A percentile compares a stretch with the other conserved stretches of the same genome.
phyloP scores from a whole-genome alignment of 345 rosid species.

The Eucalyptus erythrocorys region DNA sequence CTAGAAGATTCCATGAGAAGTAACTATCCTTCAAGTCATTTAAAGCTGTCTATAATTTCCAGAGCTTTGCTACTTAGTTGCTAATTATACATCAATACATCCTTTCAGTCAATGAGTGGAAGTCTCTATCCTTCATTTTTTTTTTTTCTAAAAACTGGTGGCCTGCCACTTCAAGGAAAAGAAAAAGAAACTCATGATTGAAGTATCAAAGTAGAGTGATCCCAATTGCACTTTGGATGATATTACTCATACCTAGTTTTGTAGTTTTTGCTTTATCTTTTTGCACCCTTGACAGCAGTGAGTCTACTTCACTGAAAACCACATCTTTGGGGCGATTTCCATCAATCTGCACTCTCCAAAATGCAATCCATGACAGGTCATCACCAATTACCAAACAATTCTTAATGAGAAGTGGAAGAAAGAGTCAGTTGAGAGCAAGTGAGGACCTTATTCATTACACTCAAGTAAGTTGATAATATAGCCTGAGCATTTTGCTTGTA shows the following conservation, averaged over 20 bases:
- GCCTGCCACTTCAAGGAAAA: neutral
- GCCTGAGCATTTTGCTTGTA: conserved; percentile 73
- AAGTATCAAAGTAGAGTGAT: neutral
- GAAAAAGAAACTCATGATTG: neutral
- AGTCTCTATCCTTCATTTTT: neutral
- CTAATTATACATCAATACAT: neutral
- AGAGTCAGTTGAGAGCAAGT: neutral
- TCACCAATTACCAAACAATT: neutral
- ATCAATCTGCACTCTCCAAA: conserved; percentile 39
- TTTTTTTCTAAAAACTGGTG: neutral
- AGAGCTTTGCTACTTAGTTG: neutral
- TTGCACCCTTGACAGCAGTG: conserved; percentile 45
- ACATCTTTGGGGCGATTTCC: conserved; percentile 65
- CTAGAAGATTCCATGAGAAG: neutral
- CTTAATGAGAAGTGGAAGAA: neutral
- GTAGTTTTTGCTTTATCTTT: conserved; percentile 17
- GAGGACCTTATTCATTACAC: conserved; percentile 51
- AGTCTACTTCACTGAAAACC: conserved; percentile 49
- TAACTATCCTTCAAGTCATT: neutral
- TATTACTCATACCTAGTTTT: conserved; percentile 7
- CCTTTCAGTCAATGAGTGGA: neutral
- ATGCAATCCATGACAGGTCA: neutral
- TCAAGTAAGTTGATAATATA: conserved; percentile 43
- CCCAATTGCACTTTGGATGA: neutral
- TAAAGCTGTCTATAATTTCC: neutral